These are phyloP conservation scores for Gastrodia elata DNA, from an alignment of 106 monocot genomes.

Conservation along the genomic window DNA sequence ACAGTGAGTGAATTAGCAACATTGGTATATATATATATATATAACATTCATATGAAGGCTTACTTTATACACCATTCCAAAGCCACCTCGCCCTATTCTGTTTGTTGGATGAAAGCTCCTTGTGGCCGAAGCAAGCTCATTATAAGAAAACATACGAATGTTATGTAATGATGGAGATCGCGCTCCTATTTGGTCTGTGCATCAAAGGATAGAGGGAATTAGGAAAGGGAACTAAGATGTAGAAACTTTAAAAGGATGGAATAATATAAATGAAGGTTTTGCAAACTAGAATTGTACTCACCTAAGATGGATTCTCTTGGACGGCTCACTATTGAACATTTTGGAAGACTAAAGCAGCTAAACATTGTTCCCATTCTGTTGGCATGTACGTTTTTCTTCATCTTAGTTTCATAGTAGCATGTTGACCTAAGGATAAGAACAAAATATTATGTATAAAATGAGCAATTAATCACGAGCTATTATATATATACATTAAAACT, in stretches of 20 bases:
- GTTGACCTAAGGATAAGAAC: neutral
- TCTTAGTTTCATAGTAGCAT: neutral
- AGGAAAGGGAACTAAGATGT: neutral
- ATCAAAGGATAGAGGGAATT: neutral
- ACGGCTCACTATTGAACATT: neutral
- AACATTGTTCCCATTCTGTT: conserved; percentile 2
- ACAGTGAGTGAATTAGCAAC: neutral
- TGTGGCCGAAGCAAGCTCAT: conserved; percentile 33
- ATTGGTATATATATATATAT: neutral
- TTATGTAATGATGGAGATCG: conserved; percentile 13
- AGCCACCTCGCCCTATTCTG: conserved; percentile 43
- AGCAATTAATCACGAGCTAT: neutral
- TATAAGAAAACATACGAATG: conserved; percentile 22
- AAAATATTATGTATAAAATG: neutral
- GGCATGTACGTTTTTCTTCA: neutral
- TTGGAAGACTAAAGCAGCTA: conserved; percentile 2
- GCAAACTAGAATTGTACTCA: neutral
- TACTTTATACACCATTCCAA: conserved; percentile 46
- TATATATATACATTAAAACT: neutral
- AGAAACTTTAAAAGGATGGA: neutral
- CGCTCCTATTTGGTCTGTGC: conserved; percentile 10
- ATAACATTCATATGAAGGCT: conserved; percentile 3
- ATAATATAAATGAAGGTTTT: neutral
- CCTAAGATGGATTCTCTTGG: neutral
- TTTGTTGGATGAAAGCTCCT: conserved; percentile 27